phyloP scores from a whole-genome alignment of 2,329 filamentous ascomycete genomes.

The Rutstroemia sp. region DNA sequence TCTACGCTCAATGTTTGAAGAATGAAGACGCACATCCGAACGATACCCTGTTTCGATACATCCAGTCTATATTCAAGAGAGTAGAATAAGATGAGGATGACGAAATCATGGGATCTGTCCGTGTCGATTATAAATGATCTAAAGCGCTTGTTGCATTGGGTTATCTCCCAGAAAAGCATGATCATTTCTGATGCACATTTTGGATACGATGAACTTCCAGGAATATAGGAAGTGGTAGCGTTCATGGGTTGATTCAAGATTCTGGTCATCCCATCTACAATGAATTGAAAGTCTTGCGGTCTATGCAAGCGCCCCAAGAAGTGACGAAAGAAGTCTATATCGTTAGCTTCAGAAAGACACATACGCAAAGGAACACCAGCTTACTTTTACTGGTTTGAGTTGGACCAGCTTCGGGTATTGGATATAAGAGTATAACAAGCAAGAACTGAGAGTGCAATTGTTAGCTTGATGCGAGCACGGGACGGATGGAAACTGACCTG shows the following conservation, averaged over 20 bases:
- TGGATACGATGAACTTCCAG: constrained; percentile 68
- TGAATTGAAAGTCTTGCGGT: constrained; percentile 94
- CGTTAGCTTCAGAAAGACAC: constrained; percentile 7
- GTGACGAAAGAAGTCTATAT: constrained; percentile 71
- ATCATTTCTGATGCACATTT: constrained; percentile 93
- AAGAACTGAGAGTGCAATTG: constrained; percentile 51
- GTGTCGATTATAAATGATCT: constrained; percentile 96
- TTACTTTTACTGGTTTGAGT: constrained; percentile 60
- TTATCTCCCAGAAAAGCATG: constrained; percentile 94
- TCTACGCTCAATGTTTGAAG: constrained; percentile 93
- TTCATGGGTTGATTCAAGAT: constrained; percentile 90
- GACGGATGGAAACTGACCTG: constrained; percentile 32
- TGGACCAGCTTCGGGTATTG: constrained; percentile 69
- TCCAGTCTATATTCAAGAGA: constrained; percentile 85
- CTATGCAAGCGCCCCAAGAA: constrained; percentile 75
- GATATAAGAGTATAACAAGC: constrained; percentile 78
- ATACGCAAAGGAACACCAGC: not conserved
- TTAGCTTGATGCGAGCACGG: not conserved
- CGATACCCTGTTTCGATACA: constrained; percentile 79
- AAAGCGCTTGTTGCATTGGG: constrained; percentile 97
- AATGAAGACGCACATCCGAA: constrained; percentile 96
- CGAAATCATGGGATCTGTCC: constrained; percentile 84
- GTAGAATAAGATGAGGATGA: constrained; percentile 86
- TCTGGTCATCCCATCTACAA: constrained; percentile 88
- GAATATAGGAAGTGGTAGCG: constrained; percentile 80